phyloP scores from a whole-genome alignment of 2,329 filamentous ascomycete genomes.

The Rachicladosporium sp. region DNA sequence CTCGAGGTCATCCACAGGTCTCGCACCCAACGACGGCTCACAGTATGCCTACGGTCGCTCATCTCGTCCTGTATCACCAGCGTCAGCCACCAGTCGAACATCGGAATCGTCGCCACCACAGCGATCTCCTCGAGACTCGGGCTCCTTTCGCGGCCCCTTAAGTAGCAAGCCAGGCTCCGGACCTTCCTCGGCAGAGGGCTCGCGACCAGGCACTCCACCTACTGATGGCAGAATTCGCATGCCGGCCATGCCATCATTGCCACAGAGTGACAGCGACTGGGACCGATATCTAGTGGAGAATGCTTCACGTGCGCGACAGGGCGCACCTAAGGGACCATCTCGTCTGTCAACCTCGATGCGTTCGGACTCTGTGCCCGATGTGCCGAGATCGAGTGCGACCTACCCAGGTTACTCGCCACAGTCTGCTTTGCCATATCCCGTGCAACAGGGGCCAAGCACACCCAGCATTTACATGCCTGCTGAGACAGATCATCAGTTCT shows the following conservation, averaged over 20 bases:
- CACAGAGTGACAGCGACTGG: constrained; percentile 22
- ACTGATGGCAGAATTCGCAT: constrained; percentile 10
- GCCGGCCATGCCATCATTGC: constrained; percentile 12
- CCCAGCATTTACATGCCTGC: constrained; percentile 28
- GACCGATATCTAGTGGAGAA: constrained; percentile 7
- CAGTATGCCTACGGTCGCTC: constrained; percentile 14
- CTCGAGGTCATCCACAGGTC: no score
- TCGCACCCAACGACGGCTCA: constrained; percentile 5
- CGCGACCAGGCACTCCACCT: constrained; percentile 17
- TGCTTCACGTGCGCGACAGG: constrained; percentile 1
- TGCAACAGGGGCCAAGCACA: constrained; percentile 19
- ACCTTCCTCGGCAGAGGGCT: constrained; percentile 12
- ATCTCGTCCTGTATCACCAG: constrained; percentile 17
- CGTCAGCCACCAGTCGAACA: constrained; percentile 8
- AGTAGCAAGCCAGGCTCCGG: no score
- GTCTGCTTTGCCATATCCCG: constrained; percentile 5
- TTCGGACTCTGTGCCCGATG: constrained; percentile 6
- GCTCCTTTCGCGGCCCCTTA: no score
- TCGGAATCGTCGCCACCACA: constrained; percentile 5
- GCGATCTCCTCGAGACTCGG: constrained; percentile 11
- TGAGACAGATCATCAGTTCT: constrained; percentile 30
- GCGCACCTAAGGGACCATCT: constrained; percentile 1
- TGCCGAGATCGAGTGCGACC: constrained; percentile 1
- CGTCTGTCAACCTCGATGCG: constrained; percentile 5
- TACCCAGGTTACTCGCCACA: constrained; percentile 7